phyloP scores from a whole-genome alignment of 1,284 basidiomycete genomes.

The Xerocomus amazonicus region DNA sequence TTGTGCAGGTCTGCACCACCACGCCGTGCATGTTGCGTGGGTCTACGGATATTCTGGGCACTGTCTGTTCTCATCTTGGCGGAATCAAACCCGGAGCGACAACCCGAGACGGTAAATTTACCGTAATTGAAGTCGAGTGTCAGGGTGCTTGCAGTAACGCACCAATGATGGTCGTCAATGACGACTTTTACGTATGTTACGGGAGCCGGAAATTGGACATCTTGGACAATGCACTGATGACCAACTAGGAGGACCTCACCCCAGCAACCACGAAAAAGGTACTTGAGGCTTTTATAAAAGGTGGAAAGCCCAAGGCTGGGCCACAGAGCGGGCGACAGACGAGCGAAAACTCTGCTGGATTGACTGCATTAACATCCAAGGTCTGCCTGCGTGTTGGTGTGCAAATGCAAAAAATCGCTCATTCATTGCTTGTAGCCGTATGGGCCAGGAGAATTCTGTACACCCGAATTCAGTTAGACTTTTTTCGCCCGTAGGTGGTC shows the following conservation, averaged over 20 bases:
- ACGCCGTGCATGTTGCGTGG: constrained; percentile 98
- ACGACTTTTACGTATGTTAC: constrained; percentile 87
- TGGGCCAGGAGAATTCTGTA: constrained; percentile 88
- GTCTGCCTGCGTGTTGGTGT: constrained; percentile 42
- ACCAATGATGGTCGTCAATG: constrained; percentile 97
- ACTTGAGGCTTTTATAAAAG: constrained; percentile 81
- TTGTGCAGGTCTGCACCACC: constrained; percentile 98
- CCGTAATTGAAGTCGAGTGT: constrained; percentile 97
- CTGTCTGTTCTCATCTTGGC: constrained; percentile 81
- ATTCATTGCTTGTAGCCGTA: constrained; percentile 65
- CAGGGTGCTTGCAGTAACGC: constrained; percentile 98
- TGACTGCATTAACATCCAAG: constrained; percentile 82
- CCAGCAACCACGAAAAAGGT: constrained; percentile 86
- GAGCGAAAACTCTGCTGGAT: constrained; percentile 86
- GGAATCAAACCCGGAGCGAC: constrained; percentile 87
- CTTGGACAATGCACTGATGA: constrained; percentile 3
- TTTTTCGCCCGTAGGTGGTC: constrained; percentile 1
- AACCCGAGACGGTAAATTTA: constrained; percentile 95
- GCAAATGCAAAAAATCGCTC: constrained; percentile 5
- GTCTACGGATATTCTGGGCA: constrained; percentile 85
- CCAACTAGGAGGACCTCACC: constrained; percentile 89
- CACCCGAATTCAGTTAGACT: constrained; percentile 79
- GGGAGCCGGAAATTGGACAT: neutral
- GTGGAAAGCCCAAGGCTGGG: constrained; percentile 86
- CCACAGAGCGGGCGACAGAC: constrained; percentile 87